Base-by-base conservation (phyloP, 805 yeast genomes). In the Hanseniaspora mollemarum region DNA sequence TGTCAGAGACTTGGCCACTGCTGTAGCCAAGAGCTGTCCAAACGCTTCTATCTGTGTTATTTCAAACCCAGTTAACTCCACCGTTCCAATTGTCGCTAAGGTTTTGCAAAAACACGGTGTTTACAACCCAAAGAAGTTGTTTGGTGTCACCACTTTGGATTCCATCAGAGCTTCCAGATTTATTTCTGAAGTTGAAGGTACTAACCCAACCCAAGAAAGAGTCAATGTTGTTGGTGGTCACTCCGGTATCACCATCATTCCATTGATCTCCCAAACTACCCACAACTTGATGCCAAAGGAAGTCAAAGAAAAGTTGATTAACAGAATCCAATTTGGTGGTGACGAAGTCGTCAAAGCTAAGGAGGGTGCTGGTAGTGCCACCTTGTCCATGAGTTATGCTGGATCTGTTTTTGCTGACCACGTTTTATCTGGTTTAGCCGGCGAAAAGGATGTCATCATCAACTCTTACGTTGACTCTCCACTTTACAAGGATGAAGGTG, bases 121-220 rank as follows among this genome's bases (percentile, higher is more conserved):
- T 55, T 88, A 83, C 80, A 80, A 88, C 80, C 90, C 94, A 66
- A 79, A 83, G 77, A 83, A 81, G 69, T 74, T 87, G 65, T 87
- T 87, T 63, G 96, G 96, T 77, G 96, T 87, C 67, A 87, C 96
- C 73, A 88, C 96, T 55, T 76, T 87, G 66, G 96, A 88, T 66
- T 83, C 82, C 53, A 78, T 88, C 65, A 82, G 96, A 72, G 81
- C 96, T 55, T 80, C 92, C 53, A 78, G 90, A 71, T 88, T 86
- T 74, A 77, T 79, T 53, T 76, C 83, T 62, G 81, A 65, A 49
- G 59, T 64, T 19, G 57, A 53, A 35, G 53, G 57, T 36, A 82
- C 87, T 60, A 78, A 78, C 67, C 96, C 94, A 66, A 75, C 71
- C 56, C 69, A 74, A 58, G 94, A 84, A 75, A 72, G 69, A 59